phyloP scores from a whole-genome alignment of 345 rosid genomes.

The Eucalyptus regnans region DNA sequence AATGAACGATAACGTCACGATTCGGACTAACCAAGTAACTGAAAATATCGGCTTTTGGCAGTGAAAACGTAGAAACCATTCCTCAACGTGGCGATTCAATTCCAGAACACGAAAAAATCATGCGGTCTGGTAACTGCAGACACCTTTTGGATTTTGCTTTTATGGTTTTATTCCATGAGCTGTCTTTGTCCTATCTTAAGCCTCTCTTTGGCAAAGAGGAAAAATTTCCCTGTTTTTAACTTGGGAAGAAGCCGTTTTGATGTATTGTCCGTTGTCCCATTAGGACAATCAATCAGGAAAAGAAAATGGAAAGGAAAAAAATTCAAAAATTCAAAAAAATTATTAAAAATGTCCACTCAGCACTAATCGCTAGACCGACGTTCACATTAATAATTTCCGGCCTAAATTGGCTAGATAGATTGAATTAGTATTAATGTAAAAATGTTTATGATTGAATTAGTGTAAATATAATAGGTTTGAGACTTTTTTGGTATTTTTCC shows the following conservation, averaged over 20 bases:
- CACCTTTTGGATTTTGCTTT: not conserved
- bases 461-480: no score
- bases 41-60: not conserved
- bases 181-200: no score
- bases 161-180: no score
- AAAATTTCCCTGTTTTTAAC: no score
- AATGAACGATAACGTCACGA: not conserved
- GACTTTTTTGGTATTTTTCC: no score
- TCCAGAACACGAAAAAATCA: not conserved
- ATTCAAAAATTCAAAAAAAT: no score
- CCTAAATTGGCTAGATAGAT: not conserved
- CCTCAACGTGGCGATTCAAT: not conserved
- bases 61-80: not conserved
- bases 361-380: rapidly evolving
- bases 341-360: no score
- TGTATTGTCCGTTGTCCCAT: not conserved
- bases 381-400: no score
- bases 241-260: not conserved
- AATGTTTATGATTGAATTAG: no score
- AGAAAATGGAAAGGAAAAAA: no score
- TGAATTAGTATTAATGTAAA: no score
- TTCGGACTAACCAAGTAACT: not conserved
- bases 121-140: not conserved
- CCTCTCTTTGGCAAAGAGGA: not conserved
- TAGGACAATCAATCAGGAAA: no score